These are phyloP conservation scores for Spergularia marina DNA, from an alignment of 148 eudicot species.

Conservation along the genomic window DNA sequence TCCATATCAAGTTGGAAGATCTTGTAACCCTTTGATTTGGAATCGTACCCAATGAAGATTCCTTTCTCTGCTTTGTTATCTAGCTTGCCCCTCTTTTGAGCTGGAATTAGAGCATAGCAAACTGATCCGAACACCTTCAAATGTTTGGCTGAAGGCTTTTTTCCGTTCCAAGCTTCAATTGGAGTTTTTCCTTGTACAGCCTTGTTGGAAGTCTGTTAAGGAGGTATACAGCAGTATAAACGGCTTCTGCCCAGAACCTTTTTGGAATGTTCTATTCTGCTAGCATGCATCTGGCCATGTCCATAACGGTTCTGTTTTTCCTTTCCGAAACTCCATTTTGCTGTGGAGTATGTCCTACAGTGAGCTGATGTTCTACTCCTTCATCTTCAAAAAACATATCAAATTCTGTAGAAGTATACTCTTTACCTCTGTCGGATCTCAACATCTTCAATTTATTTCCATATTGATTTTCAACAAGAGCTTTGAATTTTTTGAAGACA, in stretches of 20 bases:
- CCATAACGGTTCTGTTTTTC: constrained; percentile 6
- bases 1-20: not conserved
- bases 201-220: not conserved
- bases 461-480: not conserved
- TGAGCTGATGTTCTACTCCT: constrained; percentile 8
- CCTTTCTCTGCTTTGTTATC: too few species aligned
- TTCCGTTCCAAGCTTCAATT: not conserved
- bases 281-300: not conserved
- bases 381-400: constrained; percentile 14
- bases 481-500: constrained; percentile 7
- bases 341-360: not conserved
- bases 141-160: not conserved
- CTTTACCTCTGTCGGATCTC: constrained; percentile 16
- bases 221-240: constrained; percentile 7
- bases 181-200: constrained; percentile 1
- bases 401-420: constrained; percentile 7
- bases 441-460: not conserved
- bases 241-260: not conserved
- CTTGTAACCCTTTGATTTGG: not conserved
- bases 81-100: not conserved
- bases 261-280: not conserved
- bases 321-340: constrained; percentile 25
- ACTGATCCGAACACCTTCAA: not conserved
- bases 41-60: not conserved
- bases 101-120: not conserved